Evolutionary conservation across 345 rosid species (phyloP), one percentile per base, ranked within the genome.

Genomic region (Schrenkiella parvula): DNA sequence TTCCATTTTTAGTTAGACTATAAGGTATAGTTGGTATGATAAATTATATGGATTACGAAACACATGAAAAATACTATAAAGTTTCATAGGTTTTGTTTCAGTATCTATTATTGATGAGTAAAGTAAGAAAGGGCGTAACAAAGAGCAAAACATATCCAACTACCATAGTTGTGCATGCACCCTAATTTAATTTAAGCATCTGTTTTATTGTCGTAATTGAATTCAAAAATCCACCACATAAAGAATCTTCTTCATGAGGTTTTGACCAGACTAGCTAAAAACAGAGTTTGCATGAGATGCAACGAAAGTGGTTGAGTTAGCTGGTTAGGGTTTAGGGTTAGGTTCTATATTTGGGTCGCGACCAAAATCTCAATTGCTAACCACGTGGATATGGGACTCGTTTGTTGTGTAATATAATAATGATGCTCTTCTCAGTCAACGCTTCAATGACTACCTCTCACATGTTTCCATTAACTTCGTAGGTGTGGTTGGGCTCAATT

Each of bases 281-380:
- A 3, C 48, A 28, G 50, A 35, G 39, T 51, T 28, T 71, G 42
- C 18, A 54, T 51, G 54, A 71, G 13, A 71, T 71, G 44, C 62
- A 71, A 63, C 19, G 70, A 31, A 53, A 63, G 63, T 52, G 44
- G 60, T 52, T 52, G 69, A 51, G 23, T 48, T 46, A 44, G 19
- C 46, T 56, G 32, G 11, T 47, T 31, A 29, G 54, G 35, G n/a
- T n/a, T 50, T 47, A 26, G 35, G 28, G 26, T 56, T 70, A 62
- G 68, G 43, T 29, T 52, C 19, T 56, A 48, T 13, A 22, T 60
- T 48, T 48, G 42, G 48, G 29, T 23, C 37, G 43, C 42, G 52
- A 71, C 52, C 68, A 71, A 50, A 50, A 71, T 50, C 51, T 50
- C 52, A 61, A 71, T 58, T 38, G 61, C 61, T 71, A 61, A 60